Evolutionary conservation across 768 basidiomycete species (phyloP).

Genomic region (Hericium alpestre): DNA sequence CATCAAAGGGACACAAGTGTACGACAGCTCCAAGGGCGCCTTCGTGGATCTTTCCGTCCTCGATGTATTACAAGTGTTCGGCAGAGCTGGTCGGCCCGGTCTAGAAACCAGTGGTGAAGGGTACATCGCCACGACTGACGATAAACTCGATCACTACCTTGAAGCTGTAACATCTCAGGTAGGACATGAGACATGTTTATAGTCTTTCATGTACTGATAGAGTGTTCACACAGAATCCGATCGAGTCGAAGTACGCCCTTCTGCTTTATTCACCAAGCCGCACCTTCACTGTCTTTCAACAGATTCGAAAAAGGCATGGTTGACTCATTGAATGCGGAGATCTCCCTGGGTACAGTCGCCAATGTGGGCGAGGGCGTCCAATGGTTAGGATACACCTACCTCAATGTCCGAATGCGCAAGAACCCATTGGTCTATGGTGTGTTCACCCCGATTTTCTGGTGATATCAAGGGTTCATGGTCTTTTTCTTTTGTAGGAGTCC

Average conservation of each 20-base stretch:
- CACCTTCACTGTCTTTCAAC: neutral
- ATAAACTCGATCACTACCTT: slow-evolving; percentile 86
- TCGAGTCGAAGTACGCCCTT: slow-evolving; percentile 70
- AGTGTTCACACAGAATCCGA: too few relatives aligned
- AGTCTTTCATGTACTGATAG: slow-evolving; percentile 63
- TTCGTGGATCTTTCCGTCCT: slow-evolving; percentile 90
- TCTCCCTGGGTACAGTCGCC: slow-evolving; percentile 87
- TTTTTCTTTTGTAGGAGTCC: slow-evolving; percentile 44
- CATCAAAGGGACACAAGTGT: slow-evolving; percentile 96
- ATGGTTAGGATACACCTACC: slow-evolving; percentile 96
- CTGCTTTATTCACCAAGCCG: neutral
- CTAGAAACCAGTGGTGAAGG: slow-evolving; percentile 91
- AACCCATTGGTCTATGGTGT: slow-evolving; percentile 82
- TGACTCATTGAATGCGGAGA: slow-evolving; percentile 91
- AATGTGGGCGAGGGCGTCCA: slow-evolving; percentile 77
- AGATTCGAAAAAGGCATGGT: slow-evolving; percentile 76
- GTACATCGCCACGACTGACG: slow-evolving; percentile 90
- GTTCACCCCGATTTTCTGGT: neutral
- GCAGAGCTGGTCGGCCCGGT: slow-evolving; percentile 84
- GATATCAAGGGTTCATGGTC: neutral
- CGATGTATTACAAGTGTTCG: slow-evolving; percentile 96
- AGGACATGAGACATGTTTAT: slow-evolving; percentile 13
- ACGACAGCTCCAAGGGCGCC: slow-evolving; percentile 80
- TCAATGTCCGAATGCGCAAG: slow-evolving; percentile 89
- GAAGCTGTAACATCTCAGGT: slow-evolving; percentile 83